Evolutionary conservation across 2,329 filamentous ascomycete species (phyloP).

Genomic region (Massarina eburnea): DNA sequence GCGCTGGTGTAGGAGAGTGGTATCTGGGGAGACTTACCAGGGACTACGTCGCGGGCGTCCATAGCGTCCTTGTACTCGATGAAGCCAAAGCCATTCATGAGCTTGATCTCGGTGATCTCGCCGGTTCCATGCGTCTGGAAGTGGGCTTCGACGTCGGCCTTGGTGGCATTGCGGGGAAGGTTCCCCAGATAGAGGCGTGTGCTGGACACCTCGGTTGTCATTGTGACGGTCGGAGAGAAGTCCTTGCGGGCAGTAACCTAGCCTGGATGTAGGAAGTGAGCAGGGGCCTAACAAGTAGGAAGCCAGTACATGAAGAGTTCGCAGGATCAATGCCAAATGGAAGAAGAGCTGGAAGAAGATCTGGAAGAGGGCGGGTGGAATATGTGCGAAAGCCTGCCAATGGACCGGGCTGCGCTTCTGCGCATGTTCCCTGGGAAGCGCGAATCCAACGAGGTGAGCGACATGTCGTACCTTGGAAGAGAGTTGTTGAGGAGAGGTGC

Average conservation of each 20-base stretch:
- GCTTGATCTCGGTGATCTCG: conserved; percentile 97
- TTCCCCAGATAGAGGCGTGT: conserved; percentile 98
- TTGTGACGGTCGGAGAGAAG: conserved; percentile 38
- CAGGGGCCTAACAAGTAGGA: conserved; percentile 27
- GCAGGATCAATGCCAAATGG: conserved; percentile 25
- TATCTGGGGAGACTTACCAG: conserved; percentile 65
- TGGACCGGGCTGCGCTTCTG: conserved; percentile 25
- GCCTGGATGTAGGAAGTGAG: conserved; percentile 38
- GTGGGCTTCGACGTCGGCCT: conserved; percentile 93
- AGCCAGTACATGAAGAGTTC: conserved; percentile 24
- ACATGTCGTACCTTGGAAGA: conserved; percentile 14
- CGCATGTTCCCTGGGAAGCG: conserved; percentile 21
- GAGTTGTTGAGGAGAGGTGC: conserved; percentile 1
- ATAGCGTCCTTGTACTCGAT: conserved; percentile 99
- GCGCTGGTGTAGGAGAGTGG: conserved; percentile 10
- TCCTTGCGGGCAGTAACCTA: conserved; percentile 29
- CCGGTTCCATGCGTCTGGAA: conserved; percentile 95
- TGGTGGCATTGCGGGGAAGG: conserved; percentile 94
- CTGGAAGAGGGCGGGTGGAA: conserved; percentile 15
- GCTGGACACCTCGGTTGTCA: conserved; percentile 86
- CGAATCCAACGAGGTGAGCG: conserved; percentile 11
- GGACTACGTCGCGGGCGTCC: conserved; percentile 97
- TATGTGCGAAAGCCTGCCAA: conserved; percentile 25
- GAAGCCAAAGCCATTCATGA: conserved; percentile 99
- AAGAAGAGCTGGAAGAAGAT: conserved; percentile 3